Base-by-base conservation (phyloP, 2,329 filamentous ascomycete species). In the Verticillium longisporum region DNA sequence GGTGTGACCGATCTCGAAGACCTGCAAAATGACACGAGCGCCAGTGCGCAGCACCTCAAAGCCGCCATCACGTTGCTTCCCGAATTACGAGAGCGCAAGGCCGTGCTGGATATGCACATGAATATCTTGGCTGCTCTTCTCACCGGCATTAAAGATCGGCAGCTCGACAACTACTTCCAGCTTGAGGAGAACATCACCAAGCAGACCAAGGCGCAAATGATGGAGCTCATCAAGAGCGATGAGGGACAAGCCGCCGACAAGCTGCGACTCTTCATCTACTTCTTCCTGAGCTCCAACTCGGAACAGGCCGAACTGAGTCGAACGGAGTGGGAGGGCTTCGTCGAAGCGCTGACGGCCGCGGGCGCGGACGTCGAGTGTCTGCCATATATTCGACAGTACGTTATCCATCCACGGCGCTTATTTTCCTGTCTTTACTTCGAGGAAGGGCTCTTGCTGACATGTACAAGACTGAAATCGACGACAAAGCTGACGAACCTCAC, bases 401-500 rank as follows among this genome's bases (percentile, higher is more conserved):
- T 79, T 59, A 31, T 33, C 15, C 7, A 31, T 1, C 26, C 26
- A 31, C 5, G 26, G 26, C 26, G 26, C 26, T 31, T 31, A 4
- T 4, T 5, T 31, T 5, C 5, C 26, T 4, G 5, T 31, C 5
- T 31, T 31, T 4, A 31, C 26, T 3, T 31, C 18, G 9, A 34
- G 33, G 26, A 2, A 55, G 50, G 26, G 26, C 26, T 31, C 33
- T 14, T 7, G 26, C 61, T 34, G 26, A 38, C 36, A 15, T 18
- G 9, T n/a, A 3, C 41, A 11, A 87, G 90, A 73, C 91, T 98
- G 59, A 92, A 94, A 63, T 91, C 96, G 66, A 92, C 96, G 58
- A 98, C 94, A 5, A 92, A 95, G 65, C 97, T 98, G 92, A 98
- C 94, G 14, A 97, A 98, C 85, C 90, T 99, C 74, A 91, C 93